Evolutionary conservation across 352 stramenopile genomes (phyloP), one percentile per base, ranked within the genome.

Genomic region (Phytophthora pinifolia): DNA sequence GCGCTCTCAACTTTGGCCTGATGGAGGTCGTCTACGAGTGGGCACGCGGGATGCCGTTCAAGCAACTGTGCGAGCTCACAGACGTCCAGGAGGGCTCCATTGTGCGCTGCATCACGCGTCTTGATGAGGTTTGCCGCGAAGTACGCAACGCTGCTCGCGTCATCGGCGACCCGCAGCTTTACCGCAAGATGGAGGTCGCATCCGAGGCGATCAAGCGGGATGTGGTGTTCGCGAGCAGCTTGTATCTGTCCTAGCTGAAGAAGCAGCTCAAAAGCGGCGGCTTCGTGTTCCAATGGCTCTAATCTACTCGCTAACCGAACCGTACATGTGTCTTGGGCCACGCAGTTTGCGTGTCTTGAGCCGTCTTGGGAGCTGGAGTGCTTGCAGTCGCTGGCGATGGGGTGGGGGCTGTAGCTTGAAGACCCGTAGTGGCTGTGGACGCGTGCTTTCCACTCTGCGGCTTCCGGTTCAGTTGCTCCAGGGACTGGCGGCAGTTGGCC

Each of bases 111-210:
- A 98, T 99, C 38, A 99, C 94, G 37, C 88, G 97, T 10, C 76
- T 99, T 1, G 97, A 99, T 65, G 97, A 99, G 70, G 79, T 99
- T 5, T 98, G 94, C 69, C 80, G 96, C 45, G 97, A 99, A 84
- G 94, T 99, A 14, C 75, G 94, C 56, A 98, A 98, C 62, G 96
- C 95, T 44, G 94, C 96, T 43, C 82, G 94, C 20, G 91, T 91
- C 14, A 93, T 89, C 31, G 97, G 97, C n/a, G 97, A 99, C 59
- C 94, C 95, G 12, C 92, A 90, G 1, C 76, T 99, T 6, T 98
- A 97, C 59, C 74, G 88, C 39, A 99, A 99, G 72, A 98, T 99
- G 93, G 97, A 99, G 70, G 89, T 95, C 35, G 96, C 96, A 3
- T 98, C 90, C 39, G 84, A 97, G 59, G 78, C 89, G 3, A 99